Percentiles rank a stretch among this genome's conserved stretches.
Conservation (phyloP, 495 filamentous ascomycete species). For the Aspergillus coremiiformis region DNA sequence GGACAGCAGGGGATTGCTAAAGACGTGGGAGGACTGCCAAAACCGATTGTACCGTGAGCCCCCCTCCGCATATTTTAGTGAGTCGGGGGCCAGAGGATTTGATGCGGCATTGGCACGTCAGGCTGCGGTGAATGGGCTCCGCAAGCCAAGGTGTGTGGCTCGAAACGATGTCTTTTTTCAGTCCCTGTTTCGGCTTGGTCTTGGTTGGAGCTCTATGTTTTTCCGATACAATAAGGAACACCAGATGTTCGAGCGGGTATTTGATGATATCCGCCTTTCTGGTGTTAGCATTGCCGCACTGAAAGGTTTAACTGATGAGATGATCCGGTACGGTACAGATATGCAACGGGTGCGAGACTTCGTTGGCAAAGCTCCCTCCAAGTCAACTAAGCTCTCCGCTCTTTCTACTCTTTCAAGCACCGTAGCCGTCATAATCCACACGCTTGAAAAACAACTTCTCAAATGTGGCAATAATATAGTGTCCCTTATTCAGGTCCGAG, state of each 20-base stretch:
- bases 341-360: conserved; percentile 56
- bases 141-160: conserved; percentile 18
- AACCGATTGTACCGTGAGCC: conserved; percentile 34
- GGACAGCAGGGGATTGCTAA: conserved; percentile 34
- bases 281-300: conserved; percentile 57
- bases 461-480: conserved; percentile 16
- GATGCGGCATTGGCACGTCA: conserved; percentile 54
- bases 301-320: conserved; percentile 45
- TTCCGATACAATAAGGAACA: conserved; percentile 59
- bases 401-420: conserved; percentile 33
- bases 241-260: conserved; percentile 48
- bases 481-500: conserved; percentile 58
- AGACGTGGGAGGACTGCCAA: conserved; percentile 69
- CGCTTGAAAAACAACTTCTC: conserved; percentile 32
- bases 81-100: conserved; percentile 65
- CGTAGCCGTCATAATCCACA: conserved; percentile 28
- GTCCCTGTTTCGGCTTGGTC: conserved; percentile 61
- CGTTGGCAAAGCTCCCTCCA: conserved; percentile 34
- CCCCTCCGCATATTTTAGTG: conserved; percentile 61
- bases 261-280: conserved; percentile 53
- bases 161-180: conserved; percentile 46
- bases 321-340: conserved; percentile 62
- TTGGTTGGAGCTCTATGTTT: conserved; percentile 75
- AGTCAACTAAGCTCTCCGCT: conserved; percentile 24
- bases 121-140: not conserved